Conservation (phyloP, 345 rosid genomes). For the Limnanthes douglasii region DNA sequence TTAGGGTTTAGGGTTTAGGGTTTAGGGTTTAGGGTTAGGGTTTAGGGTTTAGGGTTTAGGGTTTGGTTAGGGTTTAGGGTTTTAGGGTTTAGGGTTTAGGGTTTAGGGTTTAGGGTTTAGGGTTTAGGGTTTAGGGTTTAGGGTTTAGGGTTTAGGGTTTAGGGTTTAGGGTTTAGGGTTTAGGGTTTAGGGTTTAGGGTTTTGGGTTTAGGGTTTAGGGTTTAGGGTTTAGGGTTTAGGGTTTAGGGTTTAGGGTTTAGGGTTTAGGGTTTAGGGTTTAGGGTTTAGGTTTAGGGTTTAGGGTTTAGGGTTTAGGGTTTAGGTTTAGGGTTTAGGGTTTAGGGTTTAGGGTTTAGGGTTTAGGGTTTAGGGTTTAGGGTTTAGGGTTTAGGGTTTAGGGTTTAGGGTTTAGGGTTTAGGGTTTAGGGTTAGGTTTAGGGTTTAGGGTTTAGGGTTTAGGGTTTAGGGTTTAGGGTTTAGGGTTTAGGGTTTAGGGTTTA, state of each 20-base stretch:
- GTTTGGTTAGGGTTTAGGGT: too few relatives aligned
- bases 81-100: conserved; percentile 11
- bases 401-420: not conserved
- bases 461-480: not conserved
- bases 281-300: not conserved
- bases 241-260: not conserved
- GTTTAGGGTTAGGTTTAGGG: not conserved
- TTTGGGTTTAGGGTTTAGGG: too few relatives aligned
- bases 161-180: not conserved
- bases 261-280: not conserved
- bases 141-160: not conserved
- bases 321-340: conserved; percentile 1
- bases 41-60: conserved; percentile 9
- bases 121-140: conserved; percentile 6
- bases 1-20: conserved; percentile 9
- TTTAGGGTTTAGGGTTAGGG: not conserved
- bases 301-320: conserved; percentile 1
- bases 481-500: too few relatives aligned
- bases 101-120: conserved; percentile 16
- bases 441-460: not conserved
- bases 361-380: conserved; percentile 2
- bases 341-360: not conserved
- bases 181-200: too few relatives aligned
- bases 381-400: not conserved
- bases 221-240: not conserved